Evolutionary conservation across 2,329 filamentous ascomycete species (phyloP).

Genomic region (Aschersonia sp.): DNA sequence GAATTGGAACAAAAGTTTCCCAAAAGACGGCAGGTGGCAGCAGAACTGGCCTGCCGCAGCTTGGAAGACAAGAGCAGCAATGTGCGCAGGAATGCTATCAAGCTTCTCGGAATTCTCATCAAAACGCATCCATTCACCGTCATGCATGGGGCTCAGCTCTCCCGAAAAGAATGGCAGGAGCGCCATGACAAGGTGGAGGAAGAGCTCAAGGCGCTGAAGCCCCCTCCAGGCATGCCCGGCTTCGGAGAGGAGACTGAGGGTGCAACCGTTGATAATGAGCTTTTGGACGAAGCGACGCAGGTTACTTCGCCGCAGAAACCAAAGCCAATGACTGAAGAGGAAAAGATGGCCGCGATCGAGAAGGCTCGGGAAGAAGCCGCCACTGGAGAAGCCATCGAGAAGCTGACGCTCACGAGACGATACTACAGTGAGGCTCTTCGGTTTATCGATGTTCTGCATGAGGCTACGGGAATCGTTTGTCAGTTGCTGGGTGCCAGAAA

Average conservation of each 20-base stretch:
- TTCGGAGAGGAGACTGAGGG: slow-evolving; percentile 50
- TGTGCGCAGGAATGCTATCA: slow-evolving; percentile 88
- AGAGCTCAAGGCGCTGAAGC: slow-evolving; percentile 69
- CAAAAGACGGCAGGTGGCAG: slow-evolving; percentile 75
- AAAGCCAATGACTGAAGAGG: slow-evolving; percentile 59
- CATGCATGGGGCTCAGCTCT: slow-evolving; percentile 78
- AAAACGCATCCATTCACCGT: slow-evolving; percentile 90
- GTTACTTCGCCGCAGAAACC: slow-evolving; percentile 56
- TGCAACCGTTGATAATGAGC: slow-evolving; percentile 55
- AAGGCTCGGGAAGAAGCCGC: slow-evolving; percentile 80
- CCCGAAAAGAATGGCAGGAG: slow-evolving; percentile 71
- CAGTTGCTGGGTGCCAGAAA: slow-evolving; percentile 88
- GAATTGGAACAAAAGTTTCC: slow-evolving; percentile 94
- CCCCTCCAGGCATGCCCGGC: slow-evolving; percentile 54
- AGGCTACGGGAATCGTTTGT: slow-evolving; percentile 65
- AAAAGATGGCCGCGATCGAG: slow-evolving; percentile 56
- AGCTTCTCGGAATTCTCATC: slow-evolving; percentile 74
- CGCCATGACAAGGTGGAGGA: slow-evolving; percentile 71
- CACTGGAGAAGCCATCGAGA: slow-evolving; percentile 76
- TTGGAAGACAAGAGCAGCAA: slow-evolving; percentile 98
- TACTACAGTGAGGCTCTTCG: slow-evolving; percentile 89
- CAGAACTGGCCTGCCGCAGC: slow-evolving; percentile 76
- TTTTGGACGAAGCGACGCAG: slow-evolving; percentile 83
- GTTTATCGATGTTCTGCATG: slow-evolving; percentile 85
- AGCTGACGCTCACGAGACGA: slow-evolving; percentile 73